A percentile compares a stretch with the other conserved stretches of the same genome.
These are phyloP conservation scores for Filobasidium floriforme DNA, from an alignment of 768 basidiomycete genomes.

Conservation along the genomic window DNA sequence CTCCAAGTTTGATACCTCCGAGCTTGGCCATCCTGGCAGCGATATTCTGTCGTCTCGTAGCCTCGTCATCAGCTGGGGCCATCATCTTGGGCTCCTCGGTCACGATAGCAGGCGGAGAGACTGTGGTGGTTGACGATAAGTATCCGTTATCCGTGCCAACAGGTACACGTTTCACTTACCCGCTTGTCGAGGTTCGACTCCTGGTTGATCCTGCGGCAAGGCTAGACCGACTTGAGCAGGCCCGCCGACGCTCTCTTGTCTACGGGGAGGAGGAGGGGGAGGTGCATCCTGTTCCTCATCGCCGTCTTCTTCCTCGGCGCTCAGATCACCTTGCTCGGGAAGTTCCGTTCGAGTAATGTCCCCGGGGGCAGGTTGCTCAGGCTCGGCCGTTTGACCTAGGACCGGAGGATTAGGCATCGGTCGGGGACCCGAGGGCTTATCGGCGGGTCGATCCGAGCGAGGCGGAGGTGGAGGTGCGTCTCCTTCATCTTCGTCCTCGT, in stretches of 20 bases:
- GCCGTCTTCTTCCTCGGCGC: neutral
- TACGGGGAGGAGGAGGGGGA: slow-evolving; percentile 7
- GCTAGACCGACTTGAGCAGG: neutral
- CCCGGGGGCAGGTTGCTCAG: neutral
- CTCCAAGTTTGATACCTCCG: slow-evolving; percentile 75
- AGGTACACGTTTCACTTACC: neutral
- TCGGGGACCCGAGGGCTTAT: slow-evolving; percentile 20
- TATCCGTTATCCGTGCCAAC: neutral
- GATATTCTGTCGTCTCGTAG: slow-evolving; percentile 58
- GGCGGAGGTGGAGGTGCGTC: slow-evolving; percentile 31
- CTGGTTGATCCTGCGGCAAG: neutral
- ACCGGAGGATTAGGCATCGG: slow-evolving; percentile 13
- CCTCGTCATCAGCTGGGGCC: slow-evolving; percentile 47
- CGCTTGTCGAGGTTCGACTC: neutral
- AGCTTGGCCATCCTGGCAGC: slow-evolving; percentile 93
- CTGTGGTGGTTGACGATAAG: neutral
- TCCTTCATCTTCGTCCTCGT: slow-evolving; percentile 28
- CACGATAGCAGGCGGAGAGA: neutral
- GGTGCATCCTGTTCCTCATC: neutral
- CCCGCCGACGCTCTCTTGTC: neutral
- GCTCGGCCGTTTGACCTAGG: neutral
- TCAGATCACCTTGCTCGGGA: neutral
- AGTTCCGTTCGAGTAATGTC: no score
- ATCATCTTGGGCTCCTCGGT: slow-evolving; percentile 3
- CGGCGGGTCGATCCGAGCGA: neutral